These are phyloP conservation scores for Alternaria ethzedia DNA, from an alignment of 2,329 filamentous ascomycete species.

Conservation along the genomic window DNA sequence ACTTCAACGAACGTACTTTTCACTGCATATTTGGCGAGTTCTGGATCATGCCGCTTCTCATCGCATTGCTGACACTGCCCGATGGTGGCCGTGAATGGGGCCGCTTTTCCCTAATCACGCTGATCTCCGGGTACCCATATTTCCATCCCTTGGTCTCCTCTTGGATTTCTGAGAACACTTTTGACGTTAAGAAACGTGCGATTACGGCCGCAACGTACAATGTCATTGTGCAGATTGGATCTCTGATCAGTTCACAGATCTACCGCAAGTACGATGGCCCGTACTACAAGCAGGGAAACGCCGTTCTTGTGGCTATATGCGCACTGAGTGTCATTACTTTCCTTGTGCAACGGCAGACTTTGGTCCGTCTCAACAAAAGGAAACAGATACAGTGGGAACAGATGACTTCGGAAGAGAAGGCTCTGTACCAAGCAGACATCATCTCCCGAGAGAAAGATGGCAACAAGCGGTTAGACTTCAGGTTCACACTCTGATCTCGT, in stretches of 20 bases:
- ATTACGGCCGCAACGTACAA: slow-evolving; percentile 71
- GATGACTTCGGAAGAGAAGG: slow-evolving; percentile 58
- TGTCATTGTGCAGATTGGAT: slow-evolving; percentile 51
- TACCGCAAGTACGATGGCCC: slow-evolving; percentile 63
- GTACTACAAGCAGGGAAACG: slow-evolving; percentile 61
- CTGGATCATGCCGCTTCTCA: slow-evolving; percentile 51
- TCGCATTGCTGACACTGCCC: slow-evolving; percentile 46
- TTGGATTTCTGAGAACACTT: slow-evolving; percentile 67
- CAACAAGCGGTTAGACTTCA: slow-evolving; percentile 50
- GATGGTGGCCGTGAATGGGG: slow-evolving; percentile 46
- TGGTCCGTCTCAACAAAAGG: slow-evolving; percentile 30
- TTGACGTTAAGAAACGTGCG: slow-evolving; percentile 66
- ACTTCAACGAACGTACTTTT: slow-evolving; percentile 59
- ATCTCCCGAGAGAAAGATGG: slow-evolving; percentile 39
- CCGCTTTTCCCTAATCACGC: slow-evolving; percentile 47
- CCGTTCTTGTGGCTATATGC: slow-evolving; percentile 58
- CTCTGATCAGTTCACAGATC: slow-evolving; percentile 52
- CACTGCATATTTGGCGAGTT: slow-evolving; percentile 52
- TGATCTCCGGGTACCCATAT: slow-evolving; percentile 51
- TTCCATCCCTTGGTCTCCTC: slow-evolving; percentile 66
- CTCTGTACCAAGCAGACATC: slow-evolving; percentile 55
- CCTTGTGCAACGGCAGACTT: slow-evolving; percentile 56
- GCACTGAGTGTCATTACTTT: slow-evolving; percentile 58
- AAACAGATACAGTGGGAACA: slow-evolving; percentile 57
- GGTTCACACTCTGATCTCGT: slow-evolving; percentile 38